Base-by-base conservation (phyloP, 2,329 filamentous ascomycete species). In the Aspergillus carbonarius region DNA sequence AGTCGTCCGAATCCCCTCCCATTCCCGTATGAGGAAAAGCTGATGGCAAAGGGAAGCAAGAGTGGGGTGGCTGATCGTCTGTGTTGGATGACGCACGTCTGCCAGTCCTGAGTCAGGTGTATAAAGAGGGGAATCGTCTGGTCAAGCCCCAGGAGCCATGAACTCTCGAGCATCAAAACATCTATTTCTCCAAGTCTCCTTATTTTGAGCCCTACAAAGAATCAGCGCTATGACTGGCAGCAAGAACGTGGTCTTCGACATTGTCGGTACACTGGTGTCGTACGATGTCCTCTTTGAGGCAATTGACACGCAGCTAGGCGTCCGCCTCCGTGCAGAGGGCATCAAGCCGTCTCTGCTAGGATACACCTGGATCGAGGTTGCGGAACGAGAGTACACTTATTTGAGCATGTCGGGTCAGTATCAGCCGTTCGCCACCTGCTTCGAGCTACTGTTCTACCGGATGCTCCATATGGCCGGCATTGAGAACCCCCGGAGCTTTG, bases 381-480 rank as follows among this genome's bases (percentile, higher is more conserved):
- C 76, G 4, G 79, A 81, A 56, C 71, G 74, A 5, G 77, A 81
- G 60, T 81, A 77, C 63, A 80, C 78, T 5, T 80, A 76, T 55
- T 70, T 81, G 3, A 77, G 73, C 39, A 68, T 80, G 15, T 74
- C 73, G 0, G 72, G 70, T 0, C 64, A 68, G 12, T 79, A 81
- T 61, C 69, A 63, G 1, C 66, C 70, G 0, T 81, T 76, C 58
- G 72, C 68, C 12, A 61, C 73, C 3, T 70, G 79, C 10, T 72
- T 80, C 54, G 65, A 68, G 15, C 66, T 70, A 0, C 60, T 79
- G 5, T 81, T 81, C 69, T 79, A 77, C 60, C 76, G 79, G n/a
- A 74, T 74, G 1, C 67, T 80, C 46, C 70, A 69, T 60, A 72
- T 77, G 58, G 66, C 72, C 2, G 78, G 78, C 5, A 70, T 80